phyloP scores from a whole-genome alignment of 1,284 basidiomycete genomes.

The Mycosarcoma maydis region DNA sequence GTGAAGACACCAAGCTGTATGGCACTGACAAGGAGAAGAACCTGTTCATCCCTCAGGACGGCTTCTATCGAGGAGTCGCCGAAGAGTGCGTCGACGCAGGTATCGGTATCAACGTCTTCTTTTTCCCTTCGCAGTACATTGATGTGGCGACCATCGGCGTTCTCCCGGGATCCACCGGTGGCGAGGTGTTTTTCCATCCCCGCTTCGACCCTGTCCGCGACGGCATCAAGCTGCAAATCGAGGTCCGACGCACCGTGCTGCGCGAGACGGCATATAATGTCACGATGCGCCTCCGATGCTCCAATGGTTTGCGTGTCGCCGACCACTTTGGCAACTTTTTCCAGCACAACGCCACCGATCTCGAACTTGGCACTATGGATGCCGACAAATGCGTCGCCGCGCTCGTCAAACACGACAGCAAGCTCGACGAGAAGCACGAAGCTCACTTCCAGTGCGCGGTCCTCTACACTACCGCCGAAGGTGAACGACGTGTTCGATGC shows the following conservation, averaged over 20 bases:
- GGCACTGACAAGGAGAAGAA: conserved; percentile 88
- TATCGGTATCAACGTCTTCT: conserved; percentile 87
- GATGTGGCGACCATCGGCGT: conserved; percentile 83
- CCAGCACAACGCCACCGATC: conserved; percentile 78
- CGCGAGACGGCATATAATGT: conserved; percentile 84
- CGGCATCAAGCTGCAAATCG: conserved; percentile 75
- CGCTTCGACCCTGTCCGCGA: conserved; percentile 82
- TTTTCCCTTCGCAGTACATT: conserved; percentile 83
- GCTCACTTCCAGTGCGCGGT: conserved; percentile 90
- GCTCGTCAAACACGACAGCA: conserved; percentile 73
- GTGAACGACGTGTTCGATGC: conserved; percentile 84
- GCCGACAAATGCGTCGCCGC: conserved; percentile 82
- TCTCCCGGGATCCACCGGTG: conserved; percentile 82
- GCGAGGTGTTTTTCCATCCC: conserved; percentile 91
- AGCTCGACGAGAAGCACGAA: conserved; percentile 79
- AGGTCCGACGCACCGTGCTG: conserved; percentile 77
- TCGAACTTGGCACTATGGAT: conserved; percentile 83
- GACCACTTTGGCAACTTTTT: conserved; percentile 84
- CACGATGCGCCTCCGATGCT: conserved; percentile 83
- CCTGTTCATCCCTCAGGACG: conserved; percentile 79
- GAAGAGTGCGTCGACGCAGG: conserved; percentile 90
- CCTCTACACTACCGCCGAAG: conserved; percentile 82
- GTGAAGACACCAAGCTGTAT: conserved; percentile 78
- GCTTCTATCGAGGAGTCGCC: conserved; percentile 81
- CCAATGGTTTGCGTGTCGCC: conserved; percentile 80